Evolutionary conservation across 257 asterid species (phyloP).

Genomic region (Cinchona pubescens): DNA sequence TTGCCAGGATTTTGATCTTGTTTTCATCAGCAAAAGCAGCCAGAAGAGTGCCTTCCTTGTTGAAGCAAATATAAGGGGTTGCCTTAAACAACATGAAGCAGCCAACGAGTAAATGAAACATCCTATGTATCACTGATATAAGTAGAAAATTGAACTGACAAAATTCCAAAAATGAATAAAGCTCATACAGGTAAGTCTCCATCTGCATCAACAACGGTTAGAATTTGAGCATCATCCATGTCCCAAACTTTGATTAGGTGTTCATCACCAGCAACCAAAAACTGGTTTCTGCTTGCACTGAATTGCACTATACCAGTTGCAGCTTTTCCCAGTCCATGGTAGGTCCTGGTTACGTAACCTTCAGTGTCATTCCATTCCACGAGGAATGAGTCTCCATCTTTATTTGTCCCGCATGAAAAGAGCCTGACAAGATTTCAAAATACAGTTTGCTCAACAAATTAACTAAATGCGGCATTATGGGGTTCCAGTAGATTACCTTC

Average conservation of each 20-base stretch:
- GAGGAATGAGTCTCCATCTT: conserved; percentile 49
- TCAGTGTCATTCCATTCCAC: conserved; percentile 64
- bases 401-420: conserved; percentile 72
- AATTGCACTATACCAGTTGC: conserved; percentile 43
- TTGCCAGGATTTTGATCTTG: conserved; percentile 64
- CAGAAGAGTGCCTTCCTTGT: conserved; percentile 49
- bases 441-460: neutral
- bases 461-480: neutral
- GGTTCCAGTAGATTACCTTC: conserved; percentile 43
- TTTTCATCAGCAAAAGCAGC: conserved; percentile 53
- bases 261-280: conserved; percentile 65
- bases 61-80: conserved; percentile 57
- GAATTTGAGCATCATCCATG: conserved; percentile 35
- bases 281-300: conserved; percentile 37
- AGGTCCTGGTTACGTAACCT: conserved; percentile 46
- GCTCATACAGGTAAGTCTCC: conserved; percentile 60
- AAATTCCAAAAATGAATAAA: neutral
- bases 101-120: conserved; percentile 7
- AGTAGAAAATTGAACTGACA: neutral
- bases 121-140: neutral
- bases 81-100: conserved; percentile 33
- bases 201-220: conserved; percentile 52
- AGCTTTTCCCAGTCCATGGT: conserved; percentile 46
- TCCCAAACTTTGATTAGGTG: conserved; percentile 71
- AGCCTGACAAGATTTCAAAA: conserved; percentile 39